These are phyloP conservation scores for Colletotrichum gigasporum DNA, from an alignment of 2,329 filamentous ascomycete species.

Conservation along the genomic window DNA sequence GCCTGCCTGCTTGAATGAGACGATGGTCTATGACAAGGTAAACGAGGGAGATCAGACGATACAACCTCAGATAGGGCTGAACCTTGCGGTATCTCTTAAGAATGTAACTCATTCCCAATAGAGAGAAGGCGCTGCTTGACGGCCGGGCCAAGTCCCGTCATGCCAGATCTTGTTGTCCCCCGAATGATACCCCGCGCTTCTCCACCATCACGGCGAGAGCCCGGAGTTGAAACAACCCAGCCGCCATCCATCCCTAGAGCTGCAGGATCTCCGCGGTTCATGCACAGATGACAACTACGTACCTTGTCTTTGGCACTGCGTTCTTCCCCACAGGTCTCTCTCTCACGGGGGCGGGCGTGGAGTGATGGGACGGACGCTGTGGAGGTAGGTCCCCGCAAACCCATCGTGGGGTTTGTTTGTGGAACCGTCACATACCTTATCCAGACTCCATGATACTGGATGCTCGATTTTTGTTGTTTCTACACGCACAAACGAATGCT, in stretches of 20 bases:
- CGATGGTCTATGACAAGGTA: background rate
- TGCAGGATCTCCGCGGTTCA: background rate
- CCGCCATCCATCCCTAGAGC: background rate
- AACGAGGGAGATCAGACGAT: background rate
- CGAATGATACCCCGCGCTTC: slow-evolving; percentile 6
- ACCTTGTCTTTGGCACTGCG: background rate
- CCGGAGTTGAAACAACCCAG: background rate
- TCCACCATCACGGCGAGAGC: background rate
- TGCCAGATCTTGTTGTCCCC: background rate
- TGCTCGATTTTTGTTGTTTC: background rate
- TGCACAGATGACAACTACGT: background rate
- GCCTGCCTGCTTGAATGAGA: too few species aligned
- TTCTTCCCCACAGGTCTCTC: background rate
- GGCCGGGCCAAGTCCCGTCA: background rate
- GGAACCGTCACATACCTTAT: slow-evolving; percentile 14
- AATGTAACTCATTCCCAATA: background rate
- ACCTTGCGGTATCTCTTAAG: background rate
- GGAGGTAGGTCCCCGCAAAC: background rate
- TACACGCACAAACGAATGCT: background rate
- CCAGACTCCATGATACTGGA: background rate
- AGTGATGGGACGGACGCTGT: background rate
- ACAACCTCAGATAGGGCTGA: background rate
- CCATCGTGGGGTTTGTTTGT: background rate
- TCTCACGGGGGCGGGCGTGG: too few species aligned
- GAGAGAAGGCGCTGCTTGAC: background rate